Conservation (phyloP, 768 basidiomycete species). For the Russula olivacea region DNA sequence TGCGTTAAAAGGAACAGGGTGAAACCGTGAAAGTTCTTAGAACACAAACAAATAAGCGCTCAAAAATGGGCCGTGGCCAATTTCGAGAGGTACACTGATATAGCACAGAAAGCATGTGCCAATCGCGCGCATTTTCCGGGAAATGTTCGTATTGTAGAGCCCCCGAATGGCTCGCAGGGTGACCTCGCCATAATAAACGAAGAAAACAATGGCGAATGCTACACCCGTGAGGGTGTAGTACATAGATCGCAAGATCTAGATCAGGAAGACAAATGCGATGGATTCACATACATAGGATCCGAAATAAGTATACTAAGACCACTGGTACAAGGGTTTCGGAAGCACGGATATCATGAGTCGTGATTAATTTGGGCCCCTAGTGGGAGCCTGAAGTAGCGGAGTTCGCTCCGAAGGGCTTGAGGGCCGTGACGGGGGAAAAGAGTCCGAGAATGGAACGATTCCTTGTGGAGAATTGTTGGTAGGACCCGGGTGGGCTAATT, state of each 20-base stretch:
- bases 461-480: neutral
- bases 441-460: neutral
- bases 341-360: conserved; percentile 17
- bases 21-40: neutral
- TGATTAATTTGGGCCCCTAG: conserved; percentile 5
- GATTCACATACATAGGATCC: conserved; percentile 17
- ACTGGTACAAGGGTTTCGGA: conserved; percentile 16
- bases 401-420: conserved; percentile 17
- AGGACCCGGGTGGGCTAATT: conserved; percentile 25
- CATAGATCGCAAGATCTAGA: conserved; percentile 1
- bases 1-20: neutral
- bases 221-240: neutral
- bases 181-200: conserved; percentile 5
- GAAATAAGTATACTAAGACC: conserved; percentile 21
- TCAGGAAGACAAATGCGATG: conserved; percentile 18
- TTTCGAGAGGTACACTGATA: neutral
- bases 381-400: conserved; percentile 14
- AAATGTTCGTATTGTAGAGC: neutral
- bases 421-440: conserved; percentile 10
- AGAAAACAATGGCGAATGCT: neutral
- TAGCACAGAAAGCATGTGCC: neutral
- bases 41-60: neutral
- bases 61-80: neutral
- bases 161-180: neutral
- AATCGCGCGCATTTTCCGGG: neutral